Percentiles rank a stretch among this genome's conserved stretches.
phyloP scores from a whole-genome alignment of 2,329 filamentous ascomycete species.

The Tympanopsis confertula region DNA sequence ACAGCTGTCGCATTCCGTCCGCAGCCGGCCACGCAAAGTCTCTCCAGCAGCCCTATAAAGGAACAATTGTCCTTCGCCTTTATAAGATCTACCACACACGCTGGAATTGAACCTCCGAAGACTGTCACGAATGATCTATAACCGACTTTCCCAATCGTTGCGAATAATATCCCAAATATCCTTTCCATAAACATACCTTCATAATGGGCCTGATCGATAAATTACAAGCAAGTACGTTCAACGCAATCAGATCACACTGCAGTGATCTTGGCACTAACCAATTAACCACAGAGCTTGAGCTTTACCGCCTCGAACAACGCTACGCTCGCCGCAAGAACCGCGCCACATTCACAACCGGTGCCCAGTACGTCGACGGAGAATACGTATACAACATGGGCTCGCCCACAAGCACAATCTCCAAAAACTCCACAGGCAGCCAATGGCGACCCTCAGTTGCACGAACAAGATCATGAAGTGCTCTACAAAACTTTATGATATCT shows the following conservation, averaged over 20 bases:
- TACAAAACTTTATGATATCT: no score
- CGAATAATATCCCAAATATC: no score
- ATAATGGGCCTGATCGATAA: slow-evolving; percentile 1
- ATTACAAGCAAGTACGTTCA: slow-evolving; percentile 1
- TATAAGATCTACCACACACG: no score
- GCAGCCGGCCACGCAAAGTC: no score
- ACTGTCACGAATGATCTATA: no score
- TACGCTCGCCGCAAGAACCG: slow-evolving; percentile 56
- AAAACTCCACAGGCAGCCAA: not conserved
- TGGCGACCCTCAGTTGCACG: not conserved
- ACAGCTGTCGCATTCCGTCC: no score
- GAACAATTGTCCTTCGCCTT: no score
- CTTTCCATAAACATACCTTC: no score
- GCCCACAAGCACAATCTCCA: not conserved
- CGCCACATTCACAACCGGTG: slow-evolving; percentile 47
- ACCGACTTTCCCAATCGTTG: no score
- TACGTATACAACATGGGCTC: slow-evolving; percentile 34
- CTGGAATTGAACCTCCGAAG: no score
- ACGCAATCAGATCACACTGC: not conserved
- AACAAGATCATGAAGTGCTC: no score
- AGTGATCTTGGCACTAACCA: not conserved
- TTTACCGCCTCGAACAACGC: slow-evolving; percentile 55
- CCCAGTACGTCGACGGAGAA: slow-evolving; percentile 55
- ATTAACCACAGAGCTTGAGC: slow-evolving; percentile 31
- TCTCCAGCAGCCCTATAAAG: no score